A percentile compares a stretch with the other conserved stretches of the same genome.
These are phyloP conservation scores for Dentipellis sp. DNA, from an alignment of 768 basidiomycete genomes.

Conservation along the genomic window DNA sequence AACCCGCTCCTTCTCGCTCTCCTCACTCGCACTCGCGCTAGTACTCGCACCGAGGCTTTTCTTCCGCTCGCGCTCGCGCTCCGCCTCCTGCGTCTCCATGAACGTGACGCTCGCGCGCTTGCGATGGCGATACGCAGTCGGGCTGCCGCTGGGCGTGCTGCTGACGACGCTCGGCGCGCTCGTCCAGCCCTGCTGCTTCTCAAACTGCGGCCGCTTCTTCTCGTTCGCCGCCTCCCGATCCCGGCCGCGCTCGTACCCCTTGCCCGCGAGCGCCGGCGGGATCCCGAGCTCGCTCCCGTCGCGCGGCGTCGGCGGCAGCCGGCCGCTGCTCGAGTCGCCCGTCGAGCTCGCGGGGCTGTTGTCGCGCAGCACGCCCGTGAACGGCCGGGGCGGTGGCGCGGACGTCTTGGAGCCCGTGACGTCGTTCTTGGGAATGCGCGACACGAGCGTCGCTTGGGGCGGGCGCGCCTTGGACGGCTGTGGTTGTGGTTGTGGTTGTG, in stretches of 20 bases:
- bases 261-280: conserved; percentile 11
- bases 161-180: conserved; percentile 2
- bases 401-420: background rate
- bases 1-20: conserved; percentile 20
- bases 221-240: conserved; percentile 5
- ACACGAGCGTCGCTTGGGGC: conserved; percentile 1
- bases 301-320: conserved; percentile 64
- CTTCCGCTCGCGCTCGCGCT: conserved; percentile 12
- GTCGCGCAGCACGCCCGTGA: conserved; percentile 35
- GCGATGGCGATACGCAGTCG: conserved; percentile 25
- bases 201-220: background rate
- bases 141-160: conserved; percentile 8
- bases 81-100: conserved; percentile 36
- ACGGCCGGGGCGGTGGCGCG: conserved; percentile 35
- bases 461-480: background rate
- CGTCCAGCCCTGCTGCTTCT: conserved; percentile 2
- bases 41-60: background rate
- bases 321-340: conserved; percentile 74
- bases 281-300: conserved; percentile 60
- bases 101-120: conserved; percentile 65
- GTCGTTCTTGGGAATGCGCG: background rate
- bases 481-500: background rate
- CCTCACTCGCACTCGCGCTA: conserved; percentile 19
- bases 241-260: conserved; percentile 12
- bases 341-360: conserved; percentile 80